Base-by-base conservation (phyloP, 805 yeast species). In the Sugiyamaella floridensis region DNA sequence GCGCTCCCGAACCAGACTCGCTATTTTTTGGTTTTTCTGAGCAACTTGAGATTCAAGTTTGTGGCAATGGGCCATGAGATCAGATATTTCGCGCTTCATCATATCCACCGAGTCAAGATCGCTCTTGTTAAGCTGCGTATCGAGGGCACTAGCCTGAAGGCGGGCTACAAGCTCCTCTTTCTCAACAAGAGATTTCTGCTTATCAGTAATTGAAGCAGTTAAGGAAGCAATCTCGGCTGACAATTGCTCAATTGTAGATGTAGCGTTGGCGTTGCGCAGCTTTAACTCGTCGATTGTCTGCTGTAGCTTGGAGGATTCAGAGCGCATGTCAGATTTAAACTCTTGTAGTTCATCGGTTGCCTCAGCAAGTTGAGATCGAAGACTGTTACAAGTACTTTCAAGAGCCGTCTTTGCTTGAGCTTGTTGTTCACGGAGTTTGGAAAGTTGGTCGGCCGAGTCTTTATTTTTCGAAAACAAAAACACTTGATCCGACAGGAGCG, bases 31-130 rank as follows among this genome's bases (percentile, higher is more conserved):
- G 19, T 79, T 69, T 61, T 83, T 81, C 7, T 74, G 69, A 49
- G 81, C 68, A 55, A 79, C 77, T 55, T 77, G 76, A 4, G 73
- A 70, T 55, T 83, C 88, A 54, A 77, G 60, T 43, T 72, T 74
- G 58, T 73, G 68, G 44, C 77, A 65, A 56, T 76, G 73, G 22
- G 69, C 64, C 41, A 77, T 59, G 60, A 80, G 83, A 26, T 73
- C 62, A 1, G 64, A 20, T 44, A 54, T 52, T 61, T 68, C 63
- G 57, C 68, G 34, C 19, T 55, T 51, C 12, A 60, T 20, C 43
- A 48, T 20, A 18, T 54, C 58, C 1, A 48, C 53, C 7, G 54
- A 49, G 26, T 58, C 58, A 15, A 37, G n/a, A 14, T 55, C 59
- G 16, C 40, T 46, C 14, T 50, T 19, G 40, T 40, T 46, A 26